Evolutionary conservation across 352 stramenopile species (phyloP), one percentile per base, ranked within the genome.

Genomic region (Thalassiosira sp.): DNA sequence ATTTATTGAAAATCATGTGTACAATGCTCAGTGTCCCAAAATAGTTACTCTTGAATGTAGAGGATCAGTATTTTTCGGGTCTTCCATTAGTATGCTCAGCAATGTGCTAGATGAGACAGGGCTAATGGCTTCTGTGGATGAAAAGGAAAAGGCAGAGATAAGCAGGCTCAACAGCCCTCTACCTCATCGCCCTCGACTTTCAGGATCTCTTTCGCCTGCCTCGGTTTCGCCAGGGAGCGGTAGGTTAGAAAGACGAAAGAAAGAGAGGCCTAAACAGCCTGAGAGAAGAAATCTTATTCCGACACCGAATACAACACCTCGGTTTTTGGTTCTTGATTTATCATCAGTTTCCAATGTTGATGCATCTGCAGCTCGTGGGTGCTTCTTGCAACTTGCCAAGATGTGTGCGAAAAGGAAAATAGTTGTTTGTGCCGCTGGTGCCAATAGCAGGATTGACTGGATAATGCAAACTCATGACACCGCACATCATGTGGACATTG

Each of bases 61-160:
- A 25, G 88, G 85, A 24, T 77, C 81, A 5, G 53, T 93, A 5
- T 93, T 91, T 51, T 93, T 93, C 76, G 88, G 88, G n/a, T 86
- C 74, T 1, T 85, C 84, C 1, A 68, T 91, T 54, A 68, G 81
- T 37, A 37, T 88, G 16, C 54, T 92, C 3, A 73, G 73, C 51
- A 73, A 53, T 37, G 84, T 92, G 43, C 61, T 79, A 2, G 68
- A 90, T 11, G 77, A 89, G 69, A 66, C 79, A 35, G 68, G 68
- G 13, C 66, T 90, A 8, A 61, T 71, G 49, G 52, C 49, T 15
- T 74, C 58, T 57, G 25, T 60, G 13, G 48, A 81, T 16, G 65
- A 85, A 35, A 73, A 81, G 22, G 65, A 85, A 35, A 73, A 70
- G 35, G 40, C 52, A 40, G 67, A 78, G 67, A 80, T 77, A 43